Percentiles rank a stretch among this genome's conserved stretches.
phyloP scores from a whole-genome alignment of 73 alveolate genomes.

The Paramecium octaurelia region DNA sequence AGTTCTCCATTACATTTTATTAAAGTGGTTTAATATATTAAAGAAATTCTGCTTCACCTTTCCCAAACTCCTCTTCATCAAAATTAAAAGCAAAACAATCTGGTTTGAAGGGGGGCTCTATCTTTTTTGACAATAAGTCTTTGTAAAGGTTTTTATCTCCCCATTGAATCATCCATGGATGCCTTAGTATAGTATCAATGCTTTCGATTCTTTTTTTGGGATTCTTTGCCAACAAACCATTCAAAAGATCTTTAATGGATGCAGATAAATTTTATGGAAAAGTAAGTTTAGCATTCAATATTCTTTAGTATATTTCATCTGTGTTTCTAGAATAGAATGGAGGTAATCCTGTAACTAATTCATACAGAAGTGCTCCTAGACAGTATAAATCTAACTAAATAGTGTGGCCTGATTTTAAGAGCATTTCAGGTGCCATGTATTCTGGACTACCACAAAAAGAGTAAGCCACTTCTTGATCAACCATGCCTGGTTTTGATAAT shows the following conservation, averaged over 20 bases:
- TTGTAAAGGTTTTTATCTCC: slow-evolving; percentile 45
- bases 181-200: slow-evolving; percentile 45
- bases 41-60: slow-evolving; percentile 57
- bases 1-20: slow-evolving; percentile 18
- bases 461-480: slow-evolving; percentile 55
- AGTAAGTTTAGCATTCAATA: slow-evolving; percentile 52
- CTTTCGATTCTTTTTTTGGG: slow-evolving; percentile 85
- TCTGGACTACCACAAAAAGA: slow-evolving; percentile 80
- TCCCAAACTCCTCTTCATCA: slow-evolving; percentile 62
- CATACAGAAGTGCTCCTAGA: slow-evolving; percentile 72
- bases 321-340: slow-evolving; percentile 65
- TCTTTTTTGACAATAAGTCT: slow-evolving; percentile 43
- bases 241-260: slow-evolving; percentile 71
- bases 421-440: slow-evolving; percentile 75
- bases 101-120: slow-evolving; percentile 65
- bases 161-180: slow-evolving; percentile 57
- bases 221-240: slow-evolving; percentile 78
- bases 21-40: neutral
- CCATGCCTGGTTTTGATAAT: slow-evolving; percentile 65
- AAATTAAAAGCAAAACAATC: slow-evolving; percentile 57
- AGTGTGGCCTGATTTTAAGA: slow-evolving; percentile 67
- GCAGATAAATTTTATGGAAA: slow-evolving; percentile 56
- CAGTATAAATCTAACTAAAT: slow-evolving; percentile 68
- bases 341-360: slow-evolving; percentile 71
- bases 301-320: slow-evolving; percentile 64